Evolutionary conservation across 495 filamentous ascomycete genomes (phyloP).

Genomic region (Glarea lozoyensis): DNA sequence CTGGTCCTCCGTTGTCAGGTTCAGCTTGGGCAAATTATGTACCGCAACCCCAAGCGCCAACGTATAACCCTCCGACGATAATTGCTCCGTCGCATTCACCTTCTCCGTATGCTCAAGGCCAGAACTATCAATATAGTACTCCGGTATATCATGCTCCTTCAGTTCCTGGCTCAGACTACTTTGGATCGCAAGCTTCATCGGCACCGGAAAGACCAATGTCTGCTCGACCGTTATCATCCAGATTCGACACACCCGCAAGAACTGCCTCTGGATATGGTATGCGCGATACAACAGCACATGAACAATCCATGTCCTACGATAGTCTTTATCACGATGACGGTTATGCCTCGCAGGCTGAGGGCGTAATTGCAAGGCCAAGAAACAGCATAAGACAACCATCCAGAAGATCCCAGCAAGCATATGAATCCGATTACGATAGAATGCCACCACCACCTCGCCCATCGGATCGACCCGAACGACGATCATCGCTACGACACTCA

Average conservation of each 20-base stretch:
- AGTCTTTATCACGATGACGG: slow-evolving; percentile 13
- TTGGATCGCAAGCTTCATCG: background rate
- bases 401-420: slow-evolving; percentile 1
- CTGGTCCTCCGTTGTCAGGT: slow-evolving; percentile 12
- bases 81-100: slow-evolving; percentile 14
- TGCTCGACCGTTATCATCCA: slow-evolving; percentile 5
- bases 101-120: slow-evolving; percentile 2
- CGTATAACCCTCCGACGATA: too few relatives aligned
- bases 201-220: slow-evolving; percentile 1
- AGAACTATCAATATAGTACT: too few relatives aligned
- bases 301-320: background rate
- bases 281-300: background rate
- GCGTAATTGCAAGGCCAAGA: slow-evolving; percentile 1
- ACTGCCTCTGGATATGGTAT: slow-evolving; percentile 14
- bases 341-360: slow-evolving; percentile 14
- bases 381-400: slow-evolving; percentile 15
- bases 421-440: slow-evolving; percentile 4
- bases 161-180: slow-evolving; percentile 1
- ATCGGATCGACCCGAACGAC: too few relatives aligned
- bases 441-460: slow-evolving; percentile 18
- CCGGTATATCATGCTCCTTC: background rate
- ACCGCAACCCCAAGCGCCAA: slow-evolving; percentile 7
- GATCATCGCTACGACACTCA: slow-evolving; percentile 13
- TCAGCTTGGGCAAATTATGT: slow-evolving; percentile 10
- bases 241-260: slow-evolving; percentile 10